A percentile compares a stretch with the other conserved stretches of the same genome.
Conservation (phyloP, 768 basidiomycete genomes). For the Auricularia auricula-judae region DNA sequence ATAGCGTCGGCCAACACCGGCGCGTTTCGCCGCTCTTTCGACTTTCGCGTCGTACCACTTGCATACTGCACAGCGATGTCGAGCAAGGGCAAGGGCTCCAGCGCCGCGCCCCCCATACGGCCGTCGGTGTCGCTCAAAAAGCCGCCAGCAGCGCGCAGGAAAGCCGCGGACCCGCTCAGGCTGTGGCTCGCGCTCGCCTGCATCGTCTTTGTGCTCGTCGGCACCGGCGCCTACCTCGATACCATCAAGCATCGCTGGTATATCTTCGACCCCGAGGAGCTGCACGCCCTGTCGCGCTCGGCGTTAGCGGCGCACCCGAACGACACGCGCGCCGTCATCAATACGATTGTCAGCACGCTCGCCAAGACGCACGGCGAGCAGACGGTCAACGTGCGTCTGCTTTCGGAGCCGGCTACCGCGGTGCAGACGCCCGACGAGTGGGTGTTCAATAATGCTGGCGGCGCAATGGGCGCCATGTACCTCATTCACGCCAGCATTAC, state of each 20-base stretch:
- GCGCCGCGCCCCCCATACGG: neutral
- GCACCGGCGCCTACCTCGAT: conserved; percentile 42
- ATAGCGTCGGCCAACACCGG: neutral
- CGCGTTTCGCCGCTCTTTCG: neutral
- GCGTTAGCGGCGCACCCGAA: conserved; percentile 59
- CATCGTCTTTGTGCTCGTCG: conserved; percentile 18
- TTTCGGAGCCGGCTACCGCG: conserved; percentile 29
- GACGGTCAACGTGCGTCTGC: conserved; percentile 37
- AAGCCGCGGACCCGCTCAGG: conserved; percentile 7
- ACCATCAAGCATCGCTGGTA: conserved; percentile 80
- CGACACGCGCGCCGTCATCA: conserved; percentile 63
- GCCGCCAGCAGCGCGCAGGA: neutral
- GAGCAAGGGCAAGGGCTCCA: neutral
- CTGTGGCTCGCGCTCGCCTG: conserved; percentile 24
- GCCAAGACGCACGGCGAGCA: conserved; percentile 55
- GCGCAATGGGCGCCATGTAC: conserved; percentile 98
- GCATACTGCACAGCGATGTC: neutral
- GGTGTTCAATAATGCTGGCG: conserved; percentile 96
- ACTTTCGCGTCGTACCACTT: neutral
- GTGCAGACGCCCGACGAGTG: conserved; percentile 48
- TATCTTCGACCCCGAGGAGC: conserved; percentile 58
- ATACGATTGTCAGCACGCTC: conserved; percentile 74
- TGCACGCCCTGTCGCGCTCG: conserved; percentile 64
- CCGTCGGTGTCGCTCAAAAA: neutral
- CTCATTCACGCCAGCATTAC: conserved; percentile 94